Conservation (phyloP, 371 early-diverging fungal species). For the Entomophthora muscae region DNA sequence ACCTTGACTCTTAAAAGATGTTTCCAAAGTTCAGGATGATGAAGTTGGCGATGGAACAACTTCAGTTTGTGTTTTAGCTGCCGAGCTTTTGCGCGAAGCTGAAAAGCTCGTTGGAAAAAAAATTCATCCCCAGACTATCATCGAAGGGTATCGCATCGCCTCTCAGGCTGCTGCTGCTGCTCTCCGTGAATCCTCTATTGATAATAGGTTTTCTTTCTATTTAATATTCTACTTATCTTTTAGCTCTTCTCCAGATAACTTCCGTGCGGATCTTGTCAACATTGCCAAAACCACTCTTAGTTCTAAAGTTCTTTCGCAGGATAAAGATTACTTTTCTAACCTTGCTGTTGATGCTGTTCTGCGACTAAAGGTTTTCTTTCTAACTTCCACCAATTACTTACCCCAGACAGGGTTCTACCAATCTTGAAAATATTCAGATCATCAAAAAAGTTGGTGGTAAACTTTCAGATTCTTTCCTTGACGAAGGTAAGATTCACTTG, state of each 20-base stretch:
- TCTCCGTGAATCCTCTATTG: conserved; percentile 67
- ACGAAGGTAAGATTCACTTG: conserved; percentile 46
- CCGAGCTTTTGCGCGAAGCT: conserved; percentile 93
- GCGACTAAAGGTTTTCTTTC: conserved; percentile 42
- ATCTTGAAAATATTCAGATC: conserved; percentile 97
- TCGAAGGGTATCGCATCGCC: conserved; percentile 94
- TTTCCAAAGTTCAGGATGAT: conserved; percentile 98
- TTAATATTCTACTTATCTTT: conserved; percentile 1
- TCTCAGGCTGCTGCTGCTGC: conserved; percentile 71
- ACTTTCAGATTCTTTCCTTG: conserved; percentile 91
- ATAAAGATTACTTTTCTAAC: conserved; percentile 93
- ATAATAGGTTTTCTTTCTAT: conserved; percentile 30
- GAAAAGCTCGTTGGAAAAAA: conserved; percentile 83
- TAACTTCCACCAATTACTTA: conserved; percentile 2
- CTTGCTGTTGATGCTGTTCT: conserved; percentile 96
- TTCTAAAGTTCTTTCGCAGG: conserved; percentile 93
- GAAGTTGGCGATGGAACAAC: conserved; percentile 99
- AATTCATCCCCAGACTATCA: conserved; percentile 97
- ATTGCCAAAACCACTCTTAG: conserved; percentile 97
- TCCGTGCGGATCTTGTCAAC: conserved; percentile 80
- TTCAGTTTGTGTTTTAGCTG: conserved; percentile 95
- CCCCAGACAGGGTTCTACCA: conserved; percentile 59
- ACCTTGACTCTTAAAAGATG: conserved; percentile 21
- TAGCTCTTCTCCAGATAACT: conserved; percentile 35
- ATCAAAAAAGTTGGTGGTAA: conserved; percentile 97